A percentile compares a stretch with the other conserved stretches of the same genome.
phyloP scores from a whole-genome alignment of 2,329 filamentous ascomycete genomes.

The Didymella lethalis region DNA sequence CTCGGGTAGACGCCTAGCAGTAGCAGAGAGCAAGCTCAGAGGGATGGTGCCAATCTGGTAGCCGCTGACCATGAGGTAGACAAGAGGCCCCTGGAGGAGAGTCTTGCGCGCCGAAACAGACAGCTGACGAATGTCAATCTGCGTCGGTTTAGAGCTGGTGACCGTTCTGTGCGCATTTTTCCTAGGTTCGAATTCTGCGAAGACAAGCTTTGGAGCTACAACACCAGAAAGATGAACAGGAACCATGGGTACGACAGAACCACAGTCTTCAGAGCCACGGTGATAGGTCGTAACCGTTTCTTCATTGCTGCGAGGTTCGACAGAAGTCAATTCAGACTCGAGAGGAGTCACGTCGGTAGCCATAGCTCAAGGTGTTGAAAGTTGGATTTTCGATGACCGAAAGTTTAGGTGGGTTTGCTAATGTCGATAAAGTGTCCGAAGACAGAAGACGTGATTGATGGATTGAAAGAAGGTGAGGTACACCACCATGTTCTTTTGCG shows the following conservation, averaged over 20 bases:
- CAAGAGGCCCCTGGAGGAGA: neutral
- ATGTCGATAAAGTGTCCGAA: neutral
- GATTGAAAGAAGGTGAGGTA: neutral
- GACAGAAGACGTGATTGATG: neutral
- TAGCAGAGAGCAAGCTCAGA: neutral
- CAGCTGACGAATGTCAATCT: neutral
- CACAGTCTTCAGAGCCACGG: neutral
- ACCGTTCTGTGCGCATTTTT: neutral
- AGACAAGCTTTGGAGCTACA: neutral
- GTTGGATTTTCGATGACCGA: neutral
- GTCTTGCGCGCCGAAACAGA: neutral
- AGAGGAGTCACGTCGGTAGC: neutral
- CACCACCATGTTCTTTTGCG: neutral
- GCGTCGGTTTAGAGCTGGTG: neutral
- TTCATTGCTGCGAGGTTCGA: neutral
- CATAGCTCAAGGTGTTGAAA: neutral
- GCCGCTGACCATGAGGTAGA: neutral
- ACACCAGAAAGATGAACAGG: neutral
- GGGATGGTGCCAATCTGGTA: neutral
- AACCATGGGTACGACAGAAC: neutral
- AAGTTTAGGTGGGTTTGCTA: neutral
- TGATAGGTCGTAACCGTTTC: neutral
- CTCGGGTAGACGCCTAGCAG: neutral
- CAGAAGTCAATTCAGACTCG: neutral
- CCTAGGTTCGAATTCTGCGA: neutral